Evolutionary conservation across 306 rosid genomes (phyloP).

Genomic region (Hippophae rhamnoides): DNA sequence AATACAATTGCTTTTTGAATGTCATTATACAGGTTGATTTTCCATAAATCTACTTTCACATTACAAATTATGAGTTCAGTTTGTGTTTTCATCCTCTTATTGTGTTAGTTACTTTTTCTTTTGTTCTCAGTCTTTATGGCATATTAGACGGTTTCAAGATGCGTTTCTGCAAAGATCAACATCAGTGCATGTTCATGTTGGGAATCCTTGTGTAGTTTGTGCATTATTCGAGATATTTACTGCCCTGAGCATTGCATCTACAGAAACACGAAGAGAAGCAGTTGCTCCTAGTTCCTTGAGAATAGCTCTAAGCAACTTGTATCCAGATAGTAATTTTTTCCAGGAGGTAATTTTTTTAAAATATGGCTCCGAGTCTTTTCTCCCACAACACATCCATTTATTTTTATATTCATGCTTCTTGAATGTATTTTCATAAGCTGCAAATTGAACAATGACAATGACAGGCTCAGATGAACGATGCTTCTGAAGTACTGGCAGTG

Average conservation of each 20-base stretch:
- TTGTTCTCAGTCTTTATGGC: constrained; percentile 86
- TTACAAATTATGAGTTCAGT: constrained; percentile 13
- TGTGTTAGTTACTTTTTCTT: constrained; percentile 2
- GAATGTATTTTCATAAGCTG: constrained; percentile 17
- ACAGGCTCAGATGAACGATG: constrained; percentile 99
- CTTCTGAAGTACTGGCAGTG: constrained; percentile 88
- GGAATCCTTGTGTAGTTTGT: constrained; percentile 91
- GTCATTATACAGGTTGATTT: constrained; percentile 81
- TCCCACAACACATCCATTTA: neutral
- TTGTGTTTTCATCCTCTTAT: constrained; percentile 1
- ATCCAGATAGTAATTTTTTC: constrained; percentile 80
- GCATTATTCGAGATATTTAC: constrained; percentile 70
- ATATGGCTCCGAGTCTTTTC: constrained; percentile 5
- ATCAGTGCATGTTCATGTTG: constrained; percentile 77
- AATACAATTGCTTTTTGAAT: constrained; percentile 97
- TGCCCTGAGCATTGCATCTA: constrained; percentile 60
- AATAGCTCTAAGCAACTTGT: constrained; percentile 83
- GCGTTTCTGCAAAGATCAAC: constrained; percentile 72
- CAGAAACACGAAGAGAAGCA: constrained; percentile 57
- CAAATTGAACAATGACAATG: constrained; percentile 19
- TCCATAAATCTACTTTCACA: constrained; percentile 7
- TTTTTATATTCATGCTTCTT: constrained; percentile 2
- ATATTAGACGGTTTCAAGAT: constrained; percentile 63
- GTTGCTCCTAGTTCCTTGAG: constrained; percentile 90
- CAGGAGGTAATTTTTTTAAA: constrained; percentile 59